Evolutionary conservation across 2,329 filamentous ascomycete genomes (phyloP), one percentile per base, ranked within the genome.

Genomic region (Escovopsis sp.): DNA sequence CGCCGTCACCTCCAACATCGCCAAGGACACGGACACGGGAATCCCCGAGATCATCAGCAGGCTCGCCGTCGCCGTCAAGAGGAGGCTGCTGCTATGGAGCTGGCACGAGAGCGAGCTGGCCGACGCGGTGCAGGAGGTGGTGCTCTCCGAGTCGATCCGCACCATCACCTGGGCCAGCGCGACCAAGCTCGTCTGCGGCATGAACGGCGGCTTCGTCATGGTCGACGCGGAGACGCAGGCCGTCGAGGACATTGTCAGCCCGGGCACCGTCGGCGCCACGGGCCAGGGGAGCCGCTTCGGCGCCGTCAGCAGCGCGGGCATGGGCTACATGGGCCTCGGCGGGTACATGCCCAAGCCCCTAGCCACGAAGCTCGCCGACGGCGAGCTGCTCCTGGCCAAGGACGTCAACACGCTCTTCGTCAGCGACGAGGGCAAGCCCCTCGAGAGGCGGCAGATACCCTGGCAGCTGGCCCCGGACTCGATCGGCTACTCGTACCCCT

Each of bases 371-470:
- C 70, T 98, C 11, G 75, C 77, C 3, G 84, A 93, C 49, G 84
- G 85, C 4, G 77, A 95, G 62, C 76, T 96, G 58, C 65, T 98
- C 45, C 70, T 98, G n/a, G 86, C 89, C n/a, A 94, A 94, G 60
- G 91, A 98, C 53, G 86, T 95, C 54, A 94, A 95, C 59, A 94
- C 88, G 1, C 67, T 95, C 41, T 98, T 98, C 58, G 83, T 94
- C 50, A 82, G 91, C 45, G 75, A 82, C 10, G 73, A 86, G 28
- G 91, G 88, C 4, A 88, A 86, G 51, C 73, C 87, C 0, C 59
- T 93, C 32, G 82, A 88, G 37, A 85, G 85, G 60, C 73, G 82
- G 43, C 88, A 96, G 58, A 80, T 98, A n/a, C 87, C 87, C 2
- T 98, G 91, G 91, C 75, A 80, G 36, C 70, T 76, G 32, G 85